Evolutionary conservation across 2,329 filamentous ascomycete genomes (phyloP).

Genomic region (Phoma sp.): DNA sequence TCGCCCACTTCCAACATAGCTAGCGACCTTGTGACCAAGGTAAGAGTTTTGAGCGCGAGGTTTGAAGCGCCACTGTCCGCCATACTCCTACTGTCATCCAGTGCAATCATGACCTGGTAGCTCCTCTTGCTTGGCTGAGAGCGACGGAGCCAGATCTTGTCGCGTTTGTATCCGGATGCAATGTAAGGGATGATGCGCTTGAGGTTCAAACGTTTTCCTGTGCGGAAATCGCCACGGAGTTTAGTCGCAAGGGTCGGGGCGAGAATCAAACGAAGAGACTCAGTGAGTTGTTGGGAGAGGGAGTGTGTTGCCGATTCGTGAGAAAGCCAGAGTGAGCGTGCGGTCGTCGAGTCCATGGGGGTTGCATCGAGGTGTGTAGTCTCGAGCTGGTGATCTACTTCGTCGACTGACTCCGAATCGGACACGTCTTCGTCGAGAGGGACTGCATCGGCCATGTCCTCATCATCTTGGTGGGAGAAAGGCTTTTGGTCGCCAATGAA

Average conservation of each 20-base stretch:
- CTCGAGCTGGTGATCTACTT: conserved; percentile 67
- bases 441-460: conserved; percentile 47
- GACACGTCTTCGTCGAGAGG: conserved; percentile 47
- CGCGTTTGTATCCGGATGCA: conserved; percentile 95
- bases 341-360: conserved; percentile 58
- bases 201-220: conserved; percentile 97
- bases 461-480: conserved; percentile 40
- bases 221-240: conserved; percentile 94
- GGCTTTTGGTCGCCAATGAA: conserved; percentile 55
- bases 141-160: conserved; percentile 99
- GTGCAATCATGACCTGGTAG: conserved; percentile 96
- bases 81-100: conserved; percentile 97
- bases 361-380: conserved; percentile 69
- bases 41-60: conserved; percentile 91
- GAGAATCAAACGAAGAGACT: conserved; percentile 93
- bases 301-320: conserved; percentile 86
- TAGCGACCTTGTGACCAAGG: conserved; percentile 85
- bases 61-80: conserved; percentile 76
- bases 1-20: conserved; percentile 95
- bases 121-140: conserved; percentile 88
- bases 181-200: conserved; percentile 99
- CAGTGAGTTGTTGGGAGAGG: conserved; percentile 86
- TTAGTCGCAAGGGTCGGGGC: conserved; percentile 95
- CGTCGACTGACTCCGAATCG: conserved; percentile 46
- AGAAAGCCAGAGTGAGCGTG: conserved; percentile 80